phyloP scores from a whole-genome alignment of 169 alveolate genomes.

The Ichthyophthirius multifiliis region DNA sequence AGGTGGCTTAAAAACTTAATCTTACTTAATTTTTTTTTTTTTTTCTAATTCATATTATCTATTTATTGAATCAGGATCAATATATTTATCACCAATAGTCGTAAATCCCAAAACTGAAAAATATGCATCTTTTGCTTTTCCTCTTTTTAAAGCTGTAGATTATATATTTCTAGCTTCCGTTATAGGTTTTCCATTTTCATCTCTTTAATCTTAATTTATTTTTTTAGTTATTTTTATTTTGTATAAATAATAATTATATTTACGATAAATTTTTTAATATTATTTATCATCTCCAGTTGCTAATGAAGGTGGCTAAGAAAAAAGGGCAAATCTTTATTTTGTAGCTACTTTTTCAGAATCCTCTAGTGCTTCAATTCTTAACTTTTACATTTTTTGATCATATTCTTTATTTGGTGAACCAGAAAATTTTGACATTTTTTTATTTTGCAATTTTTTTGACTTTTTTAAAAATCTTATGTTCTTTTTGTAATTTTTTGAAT shows the following conservation, averaged over 20 bases:
- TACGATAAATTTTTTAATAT: not conserved
- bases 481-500: too few species aligned
- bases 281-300: conserved; percentile 5
- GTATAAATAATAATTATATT: not conserved
- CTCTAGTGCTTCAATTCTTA: not conserved
- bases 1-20: not conserved
- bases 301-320: not conserved
- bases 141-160: not conserved
- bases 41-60: not conserved
- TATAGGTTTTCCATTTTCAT: not conserved
- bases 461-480: too few species aligned
- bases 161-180: not conserved
- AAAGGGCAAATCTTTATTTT: not conserved
- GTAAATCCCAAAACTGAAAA: not conserved
- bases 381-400: too few species aligned
- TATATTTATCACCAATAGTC: not conserved
- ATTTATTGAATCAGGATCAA: not conserved
- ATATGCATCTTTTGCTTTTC: not conserved
- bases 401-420: too few species aligned
- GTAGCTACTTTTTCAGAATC: not conserved
- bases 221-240: not conserved
- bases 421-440: too few species aligned
- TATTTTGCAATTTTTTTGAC: too few species aligned
- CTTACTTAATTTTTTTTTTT: not conserved
- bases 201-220: not conserved